Evolutionary conservation across 148 eudicot species (phyloP).

Genomic region (Cornus controversa): DNA sequence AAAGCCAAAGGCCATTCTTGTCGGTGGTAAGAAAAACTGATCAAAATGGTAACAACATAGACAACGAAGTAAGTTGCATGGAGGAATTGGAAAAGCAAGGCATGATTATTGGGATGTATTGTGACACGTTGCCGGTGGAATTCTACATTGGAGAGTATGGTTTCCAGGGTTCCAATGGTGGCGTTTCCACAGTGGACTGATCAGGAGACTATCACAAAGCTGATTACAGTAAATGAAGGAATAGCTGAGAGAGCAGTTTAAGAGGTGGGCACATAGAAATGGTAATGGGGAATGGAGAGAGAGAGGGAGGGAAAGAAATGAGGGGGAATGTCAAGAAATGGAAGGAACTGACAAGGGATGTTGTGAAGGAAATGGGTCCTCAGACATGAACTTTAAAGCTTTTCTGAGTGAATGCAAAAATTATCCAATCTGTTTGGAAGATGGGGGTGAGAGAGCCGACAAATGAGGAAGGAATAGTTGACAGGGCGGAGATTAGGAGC

Average conservation of each 20-base stretch:
- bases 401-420: conserved; percentile 26
- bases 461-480: no score
- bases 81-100: conserved; percentile 41
- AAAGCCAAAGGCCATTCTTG: conserved; percentile 43
- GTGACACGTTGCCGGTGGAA: no score
- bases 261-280: conserved; percentile 41
- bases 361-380: conserved; percentile 46
- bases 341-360: conserved; percentile 31
- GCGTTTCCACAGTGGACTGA: conserved; percentile 54
- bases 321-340: no score
- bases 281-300: conserved; percentile 39
- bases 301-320: conserved; percentile 18
- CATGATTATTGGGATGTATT: no score
- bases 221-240: conserved; percentile 48
- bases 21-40: conserved; percentile 58
- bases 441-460: no score
- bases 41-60: conserved; percentile 1
- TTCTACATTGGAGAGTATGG: no score
- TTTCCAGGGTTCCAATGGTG: no score
- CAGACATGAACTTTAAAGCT: conserved; percentile 34
- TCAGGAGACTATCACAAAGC: conserved; percentile 53
- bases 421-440: no score
- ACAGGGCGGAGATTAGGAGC: no score
- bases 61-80: conserved; percentile 27
- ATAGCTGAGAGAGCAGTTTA: conserved; percentile 41